Evolutionary conservation across 805 yeast species (phyloP), one percentile per base, ranked within the genome.

Genomic region (Komagataella kurtzmanii): DNA sequence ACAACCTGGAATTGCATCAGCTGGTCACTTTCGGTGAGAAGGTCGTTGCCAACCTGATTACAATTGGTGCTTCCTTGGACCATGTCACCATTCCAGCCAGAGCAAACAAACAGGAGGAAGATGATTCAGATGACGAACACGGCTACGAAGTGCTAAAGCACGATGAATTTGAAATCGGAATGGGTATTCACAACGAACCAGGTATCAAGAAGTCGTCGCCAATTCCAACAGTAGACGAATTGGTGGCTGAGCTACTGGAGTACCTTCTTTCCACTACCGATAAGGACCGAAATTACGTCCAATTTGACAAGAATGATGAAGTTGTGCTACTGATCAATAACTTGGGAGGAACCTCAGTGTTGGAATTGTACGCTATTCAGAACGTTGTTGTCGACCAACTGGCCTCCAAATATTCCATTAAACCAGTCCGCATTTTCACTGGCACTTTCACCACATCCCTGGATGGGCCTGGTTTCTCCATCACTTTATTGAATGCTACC

Each of bases 171-270:
- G 98, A 90, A 65, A 74, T 90, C 53, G 98, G 98, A 24, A 83
- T 90, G 81, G 98, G 98, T 47, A 90, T 90, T 54, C 98, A 90
- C 67, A 90, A 90, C 61, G 98, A 90, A 65, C 93, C 96, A 0
- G 97, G 97, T 55, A 81, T 81, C 53, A 72, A 76, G 51, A 76
- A 79, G 55, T 61, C 78, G 44, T 67, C 72, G 24, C 84, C 85
- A 17, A 79, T 90, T 58, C 97, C 97, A 23, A 63, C 78, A 0
- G 78, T 88, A 50, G 82, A 79, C 17, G 76, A 76, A 0, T 68
- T 91, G 36, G 71, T 81, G 48, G 63, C 74, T 24, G 72, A 77
- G 30, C 72, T 91, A 71, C 74, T 84, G 51, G 72, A 80, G 47
- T 79, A 79, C 59, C 66, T 90, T 53, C 61, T 85, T 43, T 81